These are phyloP conservation scores for Endotrypanum monterogeii DNA, from an alignment of 208 protist species.

Conservation along the genomic window DNA sequence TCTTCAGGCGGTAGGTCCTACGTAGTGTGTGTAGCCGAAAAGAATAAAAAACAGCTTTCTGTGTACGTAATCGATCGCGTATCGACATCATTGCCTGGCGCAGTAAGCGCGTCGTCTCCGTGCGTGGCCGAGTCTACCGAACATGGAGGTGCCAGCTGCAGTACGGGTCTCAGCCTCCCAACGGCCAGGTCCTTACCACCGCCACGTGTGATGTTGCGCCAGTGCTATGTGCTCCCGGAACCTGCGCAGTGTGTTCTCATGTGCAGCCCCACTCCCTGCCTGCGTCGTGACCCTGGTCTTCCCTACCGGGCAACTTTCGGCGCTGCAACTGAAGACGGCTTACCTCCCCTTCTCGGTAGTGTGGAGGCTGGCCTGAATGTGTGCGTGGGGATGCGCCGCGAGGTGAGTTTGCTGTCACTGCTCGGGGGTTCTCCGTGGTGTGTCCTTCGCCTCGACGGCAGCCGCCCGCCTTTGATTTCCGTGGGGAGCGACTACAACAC, in stretches of 20 bases:
- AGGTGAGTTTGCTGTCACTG: conserved; percentile 66
- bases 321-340: not conserved
- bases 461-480: conserved; percentile 30
- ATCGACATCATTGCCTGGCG: conserved; percentile 10
- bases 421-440: conserved; percentile 52
- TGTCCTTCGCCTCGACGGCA: conserved; percentile 51
- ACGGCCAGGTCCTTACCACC: conserved; percentile 1
- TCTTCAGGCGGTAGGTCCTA: conserved; percentile 3
- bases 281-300: not conserved
- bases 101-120: not conserved
- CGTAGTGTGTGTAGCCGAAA: conserved; percentile 32
- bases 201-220: conserved; percentile 27
- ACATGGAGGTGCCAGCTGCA: not conserved
- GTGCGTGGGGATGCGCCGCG: conserved; percentile 68
- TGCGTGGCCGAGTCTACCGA: not conserved
- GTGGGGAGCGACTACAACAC: conserved; percentile 36
- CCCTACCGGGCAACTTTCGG: not conserved
- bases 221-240: conserved; percentile 53
- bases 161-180: not conserved
- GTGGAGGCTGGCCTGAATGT: conserved; percentile 43
- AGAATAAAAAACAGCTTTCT: conserved; percentile 25
- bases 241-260: conserved; percentile 45
- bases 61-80: conserved; percentile 33
- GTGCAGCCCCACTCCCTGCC: conserved; percentile 21
- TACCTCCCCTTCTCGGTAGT: not conserved